A percentile compares a stretch with the other conserved stretches of the same genome.
Evolutionary conservation across 257 asterid species (phyloP).

Genomic region (Craterostigma plantagineum): DNA sequence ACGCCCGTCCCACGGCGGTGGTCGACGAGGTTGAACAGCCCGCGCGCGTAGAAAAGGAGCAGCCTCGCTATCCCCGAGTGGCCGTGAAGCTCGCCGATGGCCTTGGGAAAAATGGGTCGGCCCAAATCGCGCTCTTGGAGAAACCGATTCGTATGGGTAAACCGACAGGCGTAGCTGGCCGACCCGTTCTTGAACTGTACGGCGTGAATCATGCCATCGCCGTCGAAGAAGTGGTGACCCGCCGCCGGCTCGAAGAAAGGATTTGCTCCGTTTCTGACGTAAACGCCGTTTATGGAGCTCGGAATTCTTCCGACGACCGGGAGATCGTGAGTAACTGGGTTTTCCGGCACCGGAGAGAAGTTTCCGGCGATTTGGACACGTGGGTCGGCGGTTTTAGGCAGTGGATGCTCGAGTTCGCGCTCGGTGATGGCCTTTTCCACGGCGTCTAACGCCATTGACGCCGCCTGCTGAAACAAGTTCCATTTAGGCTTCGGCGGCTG

Average conservation of each 20-base stretch:
- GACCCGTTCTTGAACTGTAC: constrained; percentile 43
- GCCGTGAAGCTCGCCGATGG: constrained; percentile 93
- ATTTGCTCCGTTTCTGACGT: constrained; percentile 87
- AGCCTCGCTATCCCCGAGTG: constrained; percentile 84
- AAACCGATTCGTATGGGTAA: constrained; percentile 72
- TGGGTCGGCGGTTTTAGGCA: constrained; percentile 95
- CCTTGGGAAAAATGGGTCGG: constrained; percentile 82
- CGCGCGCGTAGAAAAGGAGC: constrained; percentile 72
- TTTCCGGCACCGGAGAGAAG: constrained; percentile 87
- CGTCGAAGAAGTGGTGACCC: constrained; percentile 96
- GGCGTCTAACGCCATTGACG: constrained; percentile 69
- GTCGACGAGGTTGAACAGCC: constrained; percentile 49
- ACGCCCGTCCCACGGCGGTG: constrained; percentile 84
- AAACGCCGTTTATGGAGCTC: constrained; percentile 44
- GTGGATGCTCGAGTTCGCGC: constrained; percentile 45
- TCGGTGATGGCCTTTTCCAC: constrained; percentile 48
- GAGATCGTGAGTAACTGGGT: constrained; percentile 34
- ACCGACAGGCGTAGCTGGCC: constrained; percentile 70
- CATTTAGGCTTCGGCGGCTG: constrained; percentile 23
- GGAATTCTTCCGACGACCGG: constrained; percentile 66
- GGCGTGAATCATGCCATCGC: constrained; percentile 96
- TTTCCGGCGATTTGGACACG: constrained; percentile 74
- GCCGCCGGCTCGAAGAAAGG: constrained; percentile 76
- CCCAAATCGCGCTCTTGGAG: constrained; percentile 63
- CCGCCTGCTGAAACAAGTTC: constrained; percentile 63